Conservation (phyloP, 2,329 filamentous ascomycete genomes). For the Nothophoma quercina region DNA sequence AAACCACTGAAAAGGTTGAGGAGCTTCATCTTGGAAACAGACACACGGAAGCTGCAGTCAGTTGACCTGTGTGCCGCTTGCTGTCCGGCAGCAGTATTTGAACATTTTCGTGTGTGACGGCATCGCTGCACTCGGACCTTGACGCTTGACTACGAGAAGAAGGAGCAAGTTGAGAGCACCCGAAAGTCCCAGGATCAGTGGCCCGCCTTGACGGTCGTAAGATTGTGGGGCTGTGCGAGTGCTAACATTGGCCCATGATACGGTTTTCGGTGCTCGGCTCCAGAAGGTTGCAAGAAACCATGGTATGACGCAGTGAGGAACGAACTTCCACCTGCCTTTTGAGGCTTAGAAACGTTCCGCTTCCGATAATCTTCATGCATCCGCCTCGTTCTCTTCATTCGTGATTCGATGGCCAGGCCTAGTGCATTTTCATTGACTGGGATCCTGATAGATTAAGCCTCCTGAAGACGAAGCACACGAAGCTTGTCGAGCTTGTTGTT, state of each 20-base stretch:
- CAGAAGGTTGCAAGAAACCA: neutral
- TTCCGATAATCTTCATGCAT: neutral
- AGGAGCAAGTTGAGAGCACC: constrained; percentile 18
- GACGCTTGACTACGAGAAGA: constrained; percentile 28
- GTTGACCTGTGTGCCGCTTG: neutral
- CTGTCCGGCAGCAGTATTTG: constrained; percentile 25
- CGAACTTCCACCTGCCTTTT: constrained; percentile 12
- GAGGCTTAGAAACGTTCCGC: constrained; percentile 7
- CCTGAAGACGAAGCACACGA: neutral
- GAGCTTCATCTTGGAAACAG: constrained; percentile 43
- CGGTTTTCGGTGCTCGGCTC: neutral
- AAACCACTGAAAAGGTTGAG: constrained; percentile 35
- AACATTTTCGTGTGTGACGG: constrained; percentile 20
- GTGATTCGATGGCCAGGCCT: constrained; percentile 2
- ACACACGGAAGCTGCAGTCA: constrained; percentile 13
- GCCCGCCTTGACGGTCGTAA: neutral
- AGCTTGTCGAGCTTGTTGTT: constrained; percentile 15
- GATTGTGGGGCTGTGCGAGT: neutral
- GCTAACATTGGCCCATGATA: constrained; percentile 8
- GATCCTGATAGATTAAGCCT: constrained; percentile 7
- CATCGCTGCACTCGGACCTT: constrained; percentile 14
- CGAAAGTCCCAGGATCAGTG: neutral
- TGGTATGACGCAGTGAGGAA: constrained; percentile 8
- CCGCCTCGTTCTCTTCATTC: neutral
- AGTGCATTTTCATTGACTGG: neutral